Evolutionary conservation across 108 stramenopile species (phyloP).

Genomic region (Cylindrotheca closterium): DNA sequence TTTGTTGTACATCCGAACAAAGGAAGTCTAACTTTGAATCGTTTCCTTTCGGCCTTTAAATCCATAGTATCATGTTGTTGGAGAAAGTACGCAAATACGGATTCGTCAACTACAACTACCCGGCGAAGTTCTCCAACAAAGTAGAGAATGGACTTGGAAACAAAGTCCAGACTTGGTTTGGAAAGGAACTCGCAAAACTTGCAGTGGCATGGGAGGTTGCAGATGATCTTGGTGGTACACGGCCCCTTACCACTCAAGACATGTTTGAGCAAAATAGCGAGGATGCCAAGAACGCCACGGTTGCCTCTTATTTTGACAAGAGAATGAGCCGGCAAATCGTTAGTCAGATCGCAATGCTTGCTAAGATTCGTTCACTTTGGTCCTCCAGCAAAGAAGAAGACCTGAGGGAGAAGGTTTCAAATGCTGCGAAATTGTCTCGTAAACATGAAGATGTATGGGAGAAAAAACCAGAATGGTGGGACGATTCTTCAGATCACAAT

Average conservation of each 20-base stretch:
- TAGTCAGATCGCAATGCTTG: conserved; percentile 63
- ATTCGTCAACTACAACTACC: background rate
- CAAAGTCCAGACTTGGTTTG: conserved; percentile 63
- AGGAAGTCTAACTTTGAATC: background rate
- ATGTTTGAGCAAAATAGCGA: conserved; percentile 44
- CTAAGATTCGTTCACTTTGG: conserved; percentile 64
- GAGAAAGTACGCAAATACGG: conserved; percentile 28
- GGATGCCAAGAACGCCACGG: conserved; percentile 7
- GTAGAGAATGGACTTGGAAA: conserved; percentile 68
- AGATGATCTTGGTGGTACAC: conserved; percentile 49
- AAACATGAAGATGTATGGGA: conserved; percentile 55
- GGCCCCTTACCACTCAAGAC: conserved; percentile 48
- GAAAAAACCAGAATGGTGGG: conserved; percentile 69
- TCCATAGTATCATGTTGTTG: conserved; percentile 32
- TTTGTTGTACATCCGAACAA: background rate
- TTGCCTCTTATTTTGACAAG: conserved; percentile 65
- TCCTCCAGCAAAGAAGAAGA: conserved; percentile 36
- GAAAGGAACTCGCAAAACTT: conserved; percentile 47
- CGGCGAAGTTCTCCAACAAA: conserved; percentile 7
- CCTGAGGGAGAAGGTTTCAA: conserved; percentile 33
- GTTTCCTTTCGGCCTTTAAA: background rate
- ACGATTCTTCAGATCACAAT: conserved; percentile 35
- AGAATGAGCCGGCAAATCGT: conserved; percentile 57
- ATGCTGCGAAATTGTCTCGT: conserved; percentile 47
- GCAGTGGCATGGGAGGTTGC: conserved; percentile 43